These are phyloP conservation scores for Pseudogymnoascus sp. DNA, from an alignment of 2,329 filamentous ascomycete genomes.

Conservation along the genomic window DNA sequence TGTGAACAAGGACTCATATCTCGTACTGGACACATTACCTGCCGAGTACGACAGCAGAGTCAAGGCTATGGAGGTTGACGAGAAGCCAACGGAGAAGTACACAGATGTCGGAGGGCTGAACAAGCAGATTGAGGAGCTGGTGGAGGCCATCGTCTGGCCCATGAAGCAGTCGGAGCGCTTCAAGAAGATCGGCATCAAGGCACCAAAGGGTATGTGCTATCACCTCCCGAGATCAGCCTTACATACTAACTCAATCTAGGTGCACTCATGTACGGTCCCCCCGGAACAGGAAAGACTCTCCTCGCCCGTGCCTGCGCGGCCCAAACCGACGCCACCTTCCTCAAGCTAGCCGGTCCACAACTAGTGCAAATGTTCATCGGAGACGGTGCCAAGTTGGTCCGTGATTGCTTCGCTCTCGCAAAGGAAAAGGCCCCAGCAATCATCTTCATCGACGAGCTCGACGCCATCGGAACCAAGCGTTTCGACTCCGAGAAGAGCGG, in stretches of 20 bases:
- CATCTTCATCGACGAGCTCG: slow-evolving; percentile 98
- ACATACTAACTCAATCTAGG: slow-evolving; percentile 45
- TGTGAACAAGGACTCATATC: slow-evolving; percentile 98
- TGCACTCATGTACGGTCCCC: slow-evolving; percentile 94
- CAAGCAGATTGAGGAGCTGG: slow-evolving; percentile 98
- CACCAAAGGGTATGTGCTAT: slow-evolving; percentile 73
- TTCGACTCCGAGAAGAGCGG: slow-evolving; percentile 98
- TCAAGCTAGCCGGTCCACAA: slow-evolving; percentile 95
- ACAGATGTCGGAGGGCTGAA: slow-evolving; percentile 94
- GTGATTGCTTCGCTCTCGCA: slow-evolving; percentile 92
- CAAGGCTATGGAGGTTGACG: slow-evolving; percentile 99
- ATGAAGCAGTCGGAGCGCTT: slow-evolving; percentile 99
- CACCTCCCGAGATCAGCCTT: not conserved
- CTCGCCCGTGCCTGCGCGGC: slow-evolving; percentile 93
- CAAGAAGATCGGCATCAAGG: slow-evolving; percentile 99
- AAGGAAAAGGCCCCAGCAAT: slow-evolving; percentile 99
- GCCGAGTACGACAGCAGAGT: slow-evolving; percentile 98
- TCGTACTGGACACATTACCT: slow-evolving; percentile 91
- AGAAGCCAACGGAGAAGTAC: slow-evolving; percentile 99
- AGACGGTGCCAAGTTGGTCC: slow-evolving; percentile 93
- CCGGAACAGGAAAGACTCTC: slow-evolving; percentile 83
- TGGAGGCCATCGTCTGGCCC: slow-evolving; percentile 97
- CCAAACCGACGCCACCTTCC: slow-evolving; percentile 96
- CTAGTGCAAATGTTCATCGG: slow-evolving; percentile 99
- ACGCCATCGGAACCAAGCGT: slow-evolving; percentile 96